phyloP scores from a whole-genome alignment of 441 rosid genomes.

The Corymbia calophylla region DNA sequence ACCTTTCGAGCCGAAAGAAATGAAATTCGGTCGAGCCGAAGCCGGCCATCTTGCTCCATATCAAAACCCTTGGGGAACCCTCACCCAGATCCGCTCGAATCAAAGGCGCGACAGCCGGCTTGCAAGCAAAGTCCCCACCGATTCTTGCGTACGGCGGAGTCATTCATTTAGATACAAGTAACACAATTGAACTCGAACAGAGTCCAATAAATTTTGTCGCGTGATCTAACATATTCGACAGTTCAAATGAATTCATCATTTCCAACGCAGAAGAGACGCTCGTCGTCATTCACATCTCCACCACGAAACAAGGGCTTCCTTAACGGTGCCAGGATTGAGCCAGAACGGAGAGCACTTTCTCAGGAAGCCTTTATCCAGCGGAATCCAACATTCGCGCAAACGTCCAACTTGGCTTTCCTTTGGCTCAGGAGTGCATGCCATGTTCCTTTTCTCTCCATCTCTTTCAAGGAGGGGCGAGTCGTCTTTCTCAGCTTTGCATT shows the following conservation, averaged over 20 bases:
- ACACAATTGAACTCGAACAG: neutral
- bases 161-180: neutral
- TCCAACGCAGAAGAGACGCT: neutral
- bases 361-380: neutral
- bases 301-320: neutral
- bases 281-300: neutral
- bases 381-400: neutral
- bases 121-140: neutral
- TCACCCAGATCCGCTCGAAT: neutral
- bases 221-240: neutral
- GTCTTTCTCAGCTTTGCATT: neutral
- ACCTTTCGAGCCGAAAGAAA: neutral
- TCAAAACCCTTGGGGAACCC: neutral
- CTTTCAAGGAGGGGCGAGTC: neutral
- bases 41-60: neutral
- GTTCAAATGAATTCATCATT: neutral
- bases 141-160: neutral
- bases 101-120: neutral
- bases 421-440: neutral
- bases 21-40: neutral
- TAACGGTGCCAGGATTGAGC: neutral
- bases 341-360: neutral
- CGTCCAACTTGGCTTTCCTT: neutral
- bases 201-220: neutral
- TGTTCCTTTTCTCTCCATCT: neutral